Evolutionary conservation across 2,329 filamentous ascomycete species (phyloP).

Genomic region (Fusarium nisikadoi): DNA sequence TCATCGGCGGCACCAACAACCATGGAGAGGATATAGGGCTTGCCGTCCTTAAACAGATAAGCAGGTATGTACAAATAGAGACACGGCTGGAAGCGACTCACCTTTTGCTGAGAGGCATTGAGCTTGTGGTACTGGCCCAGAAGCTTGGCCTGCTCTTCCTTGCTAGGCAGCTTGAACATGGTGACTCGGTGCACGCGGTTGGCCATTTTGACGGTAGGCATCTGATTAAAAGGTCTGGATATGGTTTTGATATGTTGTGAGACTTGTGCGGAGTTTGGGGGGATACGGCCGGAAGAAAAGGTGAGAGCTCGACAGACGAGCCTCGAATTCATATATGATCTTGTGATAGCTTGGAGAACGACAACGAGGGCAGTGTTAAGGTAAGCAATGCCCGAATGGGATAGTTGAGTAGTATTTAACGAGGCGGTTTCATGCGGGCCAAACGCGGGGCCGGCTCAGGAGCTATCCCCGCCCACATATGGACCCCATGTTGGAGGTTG

Average conservation of each 20-base stretch:
- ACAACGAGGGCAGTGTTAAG: neutral
- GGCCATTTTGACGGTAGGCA: conserved; percentile 50
- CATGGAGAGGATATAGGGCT: conserved; percentile 73
- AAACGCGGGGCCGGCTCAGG: conserved; percentile 22
- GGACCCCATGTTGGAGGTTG: conserved; percentile 1
- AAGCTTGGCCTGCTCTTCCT: conserved; percentile 56
- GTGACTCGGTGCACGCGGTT: conserved; percentile 60
- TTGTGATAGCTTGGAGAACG: neutral
- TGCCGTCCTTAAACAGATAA: conserved; percentile 66
- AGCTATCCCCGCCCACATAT: neutral
- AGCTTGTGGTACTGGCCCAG: conserved; percentile 58
- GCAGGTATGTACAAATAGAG: conserved; percentile 6
- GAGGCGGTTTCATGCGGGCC: conserved; percentile 30
- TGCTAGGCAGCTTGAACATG: conserved; percentile 63
- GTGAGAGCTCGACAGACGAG: conserved; percentile 7
- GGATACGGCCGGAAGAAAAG: conserved; percentile 3
- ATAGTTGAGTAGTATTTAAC: conserved; percentile 2
- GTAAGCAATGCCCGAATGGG: neutral
- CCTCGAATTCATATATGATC: conserved; percentile 32
- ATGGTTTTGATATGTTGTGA: neutral
- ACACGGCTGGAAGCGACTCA: conserved; percentile 37
- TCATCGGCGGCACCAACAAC: conserved; percentile 63
- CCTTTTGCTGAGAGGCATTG: conserved; percentile 54
- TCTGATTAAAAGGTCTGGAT: conserved; percentile 13
- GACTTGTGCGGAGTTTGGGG: neutral